These are phyloP conservation scores for Salix caprea DNA, from an alignment of 345 rosid genomes.

Conservation along the genomic window DNA sequence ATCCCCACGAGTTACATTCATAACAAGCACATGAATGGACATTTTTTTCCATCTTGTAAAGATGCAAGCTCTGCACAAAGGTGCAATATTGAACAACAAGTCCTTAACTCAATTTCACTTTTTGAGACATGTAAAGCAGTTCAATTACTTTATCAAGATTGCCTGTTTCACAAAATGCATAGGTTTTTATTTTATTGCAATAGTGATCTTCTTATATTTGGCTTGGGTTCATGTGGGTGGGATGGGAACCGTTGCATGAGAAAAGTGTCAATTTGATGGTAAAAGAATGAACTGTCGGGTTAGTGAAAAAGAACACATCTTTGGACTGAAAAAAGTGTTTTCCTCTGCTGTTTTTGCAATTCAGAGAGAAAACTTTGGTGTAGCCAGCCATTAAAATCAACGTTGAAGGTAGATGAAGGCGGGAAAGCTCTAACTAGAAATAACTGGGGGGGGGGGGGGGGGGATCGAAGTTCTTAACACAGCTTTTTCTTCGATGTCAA, in stretches of 20 bases:
- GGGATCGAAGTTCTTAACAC: too few relatives aligned
- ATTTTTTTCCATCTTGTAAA: constrained; percentile 19
- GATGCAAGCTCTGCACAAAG: constrained; percentile 57
- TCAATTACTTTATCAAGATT: constrained; percentile 39
- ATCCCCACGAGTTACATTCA: constrained; percentile 65
- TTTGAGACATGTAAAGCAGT: constrained; percentile 36
- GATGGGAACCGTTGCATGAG: constrained; percentile 16
- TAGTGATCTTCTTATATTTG: constrained; percentile 8
- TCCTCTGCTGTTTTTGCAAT: constrained; percentile 17
- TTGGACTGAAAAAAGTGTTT: constrained; percentile 11
- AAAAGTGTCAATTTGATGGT: constrained; percentile 13
- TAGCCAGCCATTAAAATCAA: constrained; percentile 34
- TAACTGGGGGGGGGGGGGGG: too few relatives aligned
- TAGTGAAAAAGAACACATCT: constrained; percentile 14
- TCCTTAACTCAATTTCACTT: constrained; percentile 34
- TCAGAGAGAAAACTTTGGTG: constrained; percentile 14
- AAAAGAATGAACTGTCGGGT: constrained; percentile 17
- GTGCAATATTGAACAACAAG: constrained; percentile 49
- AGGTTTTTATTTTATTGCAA: constrained; percentile 26
- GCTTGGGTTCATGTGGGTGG: constrained; percentile 16
- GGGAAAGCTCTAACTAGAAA: constrained; percentile 10
- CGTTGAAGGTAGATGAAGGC: constrained; percentile 7
- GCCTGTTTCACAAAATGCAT: constrained; percentile 41
- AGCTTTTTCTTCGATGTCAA: background rate
- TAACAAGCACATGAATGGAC: constrained; percentile 7